Evolutionary conservation across 441 rosid species (phyloP), one percentile per base, ranked within the genome.

Genomic region (Lepidium campestre): DNA sequence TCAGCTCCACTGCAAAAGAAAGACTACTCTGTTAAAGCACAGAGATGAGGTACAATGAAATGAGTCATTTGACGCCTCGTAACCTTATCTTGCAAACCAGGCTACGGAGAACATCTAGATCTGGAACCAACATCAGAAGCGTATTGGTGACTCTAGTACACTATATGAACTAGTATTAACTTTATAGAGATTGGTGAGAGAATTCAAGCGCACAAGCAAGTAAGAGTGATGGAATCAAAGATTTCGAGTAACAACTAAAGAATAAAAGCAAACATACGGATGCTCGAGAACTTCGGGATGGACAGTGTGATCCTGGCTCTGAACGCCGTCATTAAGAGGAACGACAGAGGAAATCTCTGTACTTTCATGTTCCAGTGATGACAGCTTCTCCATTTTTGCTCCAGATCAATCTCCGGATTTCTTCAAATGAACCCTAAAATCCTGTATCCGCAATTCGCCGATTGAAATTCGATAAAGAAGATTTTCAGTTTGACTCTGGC

Each of bases 1-100:
- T 78, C 86, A 67, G 59, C 49, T 41, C 41, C 79, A 49, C 96
- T 85, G 62, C 42, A 46, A 66, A 68, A 60, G 44, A 66, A 68
- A 80, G 53, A 45, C 10, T 12, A 4, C 10, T 35, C 45, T 23
- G 67, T 17, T 47, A 39, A 4, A 57, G 53, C 46, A 64, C 14
- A 47, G 49, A 56, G 29, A n/a, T 14, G 15, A 19, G 1, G 12
- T 19, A 22, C 41, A 22, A 42, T 13, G 50, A 65, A 18, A 11
- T 10, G 31, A 41, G 9, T 18, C 17, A 20, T 18, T 62, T 48
- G 32, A 34, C 45, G 23, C 57, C 4, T 25, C 10, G 22, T 15
- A 41, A 52, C 25, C 47, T 36, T 19, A 29, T 36, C 29, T 40
- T 20, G 60, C 48, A 52, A 52, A 40, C 50, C 17, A 36, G 25